Evolutionary conservation across 2,329 filamentous ascomycete genomes (phyloP), one percentile per base, ranked within the genome.

Genomic region (Alternaria sp.): DNA sequence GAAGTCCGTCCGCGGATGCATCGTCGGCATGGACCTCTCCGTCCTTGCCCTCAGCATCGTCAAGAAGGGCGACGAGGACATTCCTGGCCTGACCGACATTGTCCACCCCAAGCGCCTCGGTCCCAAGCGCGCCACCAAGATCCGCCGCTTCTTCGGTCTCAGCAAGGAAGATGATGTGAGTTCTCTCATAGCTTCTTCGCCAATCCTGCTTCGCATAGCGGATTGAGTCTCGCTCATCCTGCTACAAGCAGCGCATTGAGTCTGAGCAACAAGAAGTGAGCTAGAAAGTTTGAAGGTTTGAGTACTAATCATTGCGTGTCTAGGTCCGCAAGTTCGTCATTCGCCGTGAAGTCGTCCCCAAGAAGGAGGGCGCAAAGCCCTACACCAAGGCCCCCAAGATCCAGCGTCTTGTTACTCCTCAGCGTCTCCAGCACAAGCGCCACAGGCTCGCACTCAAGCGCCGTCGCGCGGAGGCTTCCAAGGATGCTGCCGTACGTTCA

Each of bases 351-450:
- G 90, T 99, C 94, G 87, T 92, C 93, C 50, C 60, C 83, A 97
- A 97, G 92, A 92, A 91, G 82, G 96, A 98, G 89, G 95, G 94
- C 87, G 96, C 96, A 88, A 92, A 93, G 87, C 86, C 94, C 79
- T 98, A 98, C 91, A 97, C 95, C 92, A 99, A 99, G 93, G 96
- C 96, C 80, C 96, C 96, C 85, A 96, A 95, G 90, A 99, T 99
- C 87, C 96, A 99, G 91, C 93, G 96, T 84, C 93, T 99, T 80
- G 94, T 99, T 80, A 99, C 96, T 82, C 96, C 96, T 84, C 96
- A 98, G 88, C 96, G 96, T 85, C 94, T 99, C 82, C 96, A 99
- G 90, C 96, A 97, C 92, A 99, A 98, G 93, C 94, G 96, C 82
- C 96, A 98, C 89, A 90, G 94, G 79, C 87, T 96, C 81, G 95